phyloP scores from a whole-genome alignment of 768 basidiomycete genomes.

The Mycena vulgaris region DNA sequence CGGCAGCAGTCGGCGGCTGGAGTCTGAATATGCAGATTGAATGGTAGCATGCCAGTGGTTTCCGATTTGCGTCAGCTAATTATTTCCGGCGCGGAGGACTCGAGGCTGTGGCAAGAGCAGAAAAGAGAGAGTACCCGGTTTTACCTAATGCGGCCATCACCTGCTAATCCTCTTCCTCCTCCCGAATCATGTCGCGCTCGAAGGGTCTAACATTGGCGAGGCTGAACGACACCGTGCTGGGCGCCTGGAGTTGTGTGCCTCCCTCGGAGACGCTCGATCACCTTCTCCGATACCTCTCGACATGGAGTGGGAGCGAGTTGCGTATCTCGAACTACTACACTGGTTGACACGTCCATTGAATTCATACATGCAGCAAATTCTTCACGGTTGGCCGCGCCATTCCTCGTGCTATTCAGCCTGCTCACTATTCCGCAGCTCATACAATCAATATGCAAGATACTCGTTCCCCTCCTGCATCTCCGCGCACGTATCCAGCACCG shows the following conservation, averaged over 20 bases:
- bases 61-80: too few species aligned
- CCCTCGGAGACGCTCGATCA: constrained; percentile 80
- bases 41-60: too few species aligned
- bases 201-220: constrained; percentile 51
- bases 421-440: constrained; percentile 65
- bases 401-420: background rate
- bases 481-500: constrained; percentile 80
- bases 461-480: constrained; percentile 75
- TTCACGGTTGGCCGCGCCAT: constrained; percentile 69
- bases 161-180: too few species aligned
- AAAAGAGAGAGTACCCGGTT: too few species aligned
- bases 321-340: constrained; percentile 49
- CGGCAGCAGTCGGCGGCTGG: too few species aligned
- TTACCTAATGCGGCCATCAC: too few species aligned
- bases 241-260: constrained; percentile 71
- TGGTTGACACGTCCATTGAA: constrained; percentile 22
- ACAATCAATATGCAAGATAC: constrained; percentile 80
- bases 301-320: constrained; percentile 92
- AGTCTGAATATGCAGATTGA: too few species aligned
- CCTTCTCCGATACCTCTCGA: constrained; percentile 81
- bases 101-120: too few species aligned
- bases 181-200: constrained; percentile 26
- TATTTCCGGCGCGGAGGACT: too few species aligned
- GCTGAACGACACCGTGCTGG: constrained; percentile 76
- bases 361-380: constrained; percentile 68